A percentile compares a stretch with the other conserved stretches of the same genome.
phyloP scores from a whole-genome alignment of 371 early-diverging fungal genomes.

The Capillidium rhysosporum region DNA sequence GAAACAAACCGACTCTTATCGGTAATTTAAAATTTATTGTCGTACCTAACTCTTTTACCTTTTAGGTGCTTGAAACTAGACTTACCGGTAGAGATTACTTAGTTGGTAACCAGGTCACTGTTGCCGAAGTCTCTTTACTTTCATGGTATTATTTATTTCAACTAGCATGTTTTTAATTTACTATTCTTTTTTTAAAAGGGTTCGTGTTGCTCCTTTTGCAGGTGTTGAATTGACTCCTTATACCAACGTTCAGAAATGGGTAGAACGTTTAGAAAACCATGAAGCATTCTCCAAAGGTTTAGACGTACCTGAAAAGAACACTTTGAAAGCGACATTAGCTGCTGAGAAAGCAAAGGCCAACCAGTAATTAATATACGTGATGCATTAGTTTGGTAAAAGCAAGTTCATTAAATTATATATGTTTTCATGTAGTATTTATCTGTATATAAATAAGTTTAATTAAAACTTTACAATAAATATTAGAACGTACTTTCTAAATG shows the following conservation, averaged over 20 bases:
- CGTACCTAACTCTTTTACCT: background rate
- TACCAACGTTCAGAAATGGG: slow-evolving; percentile 8
- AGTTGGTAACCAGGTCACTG: slow-evolving; percentile 11
- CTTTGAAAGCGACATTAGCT: background rate
- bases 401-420: too few species aligned
- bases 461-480: too few species aligned
- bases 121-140: background rate
- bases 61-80: slow-evolving; percentile 7
- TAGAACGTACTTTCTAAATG: too few species aligned
- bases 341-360: background rate
- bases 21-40: slow-evolving; percentile 7
- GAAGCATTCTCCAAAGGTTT: slow-evolving; percentile 5
- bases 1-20: slow-evolving; percentile 18
- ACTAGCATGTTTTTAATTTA: background rate
- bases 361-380: too few species aligned
- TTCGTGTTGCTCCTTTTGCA: background rate
- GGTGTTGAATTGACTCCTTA: background rate
- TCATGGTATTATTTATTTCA: background rate
- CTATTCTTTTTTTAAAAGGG: background rate
- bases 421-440: too few species aligned
- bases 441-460: too few species aligned
- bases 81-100: slow-evolving; percentile 14
- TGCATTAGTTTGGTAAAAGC: too few species aligned
- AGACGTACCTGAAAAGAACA: slow-evolving; percentile 8
- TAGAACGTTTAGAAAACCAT: slow-evolving; percentile 4